Evolutionary conservation across 306 rosid genomes (phyloP), one percentile per base, ranked within the genome.

Genomic region (Notholithocarpus densiflorus): DNA sequence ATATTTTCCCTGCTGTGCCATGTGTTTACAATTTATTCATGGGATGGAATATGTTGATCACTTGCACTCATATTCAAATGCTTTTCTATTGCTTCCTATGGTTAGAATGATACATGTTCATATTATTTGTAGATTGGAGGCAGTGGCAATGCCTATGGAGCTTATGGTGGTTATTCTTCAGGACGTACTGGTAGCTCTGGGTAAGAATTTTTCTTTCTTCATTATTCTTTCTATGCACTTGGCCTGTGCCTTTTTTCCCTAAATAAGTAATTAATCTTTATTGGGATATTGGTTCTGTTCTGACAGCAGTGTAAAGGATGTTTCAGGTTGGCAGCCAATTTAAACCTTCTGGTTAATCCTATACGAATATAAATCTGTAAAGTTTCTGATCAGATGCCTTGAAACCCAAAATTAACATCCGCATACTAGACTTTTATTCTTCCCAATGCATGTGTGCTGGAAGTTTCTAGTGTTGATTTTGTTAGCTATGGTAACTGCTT

Each of bases 161-260:
- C 92, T 79, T 95, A 96, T 88, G 98, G 98, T 77, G 84, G 84
- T 86, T 91, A 87, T 89, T 84, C 99, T 72, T 77, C 88, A 53
- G 94, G 98, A 77, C 90, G 96, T 45, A 68, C 85, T 81, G 86
- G 89, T 75, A 57, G 87, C 81, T 89, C 95, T 78, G 93, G 99
- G 98, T 96, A 91, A 89, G 79, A 71, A 24, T 68, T 79, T 60
- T 53, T 82, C 45, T 71, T 70, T 56, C 62, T 74, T 52, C 74
- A 21, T 23, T 17, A 13, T 51, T 74, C 37, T 13, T 24, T 72
- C 55, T 17, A 23, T 64, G 17, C 66, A 62, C 57, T 60, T 62
- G 72, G 57, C 53, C 40, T 52, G 26, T 60, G 37, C 68, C 21
- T 74, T 32, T 48, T 45, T 40, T 40, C 8, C 45, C 11, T 40